Percentiles rank a stretch among this genome's conserved stretches.
Evolutionary conservation across 2,329 filamentous ascomycete genomes (phyloP).

Genomic region (Sporothrix humicola): DNA sequence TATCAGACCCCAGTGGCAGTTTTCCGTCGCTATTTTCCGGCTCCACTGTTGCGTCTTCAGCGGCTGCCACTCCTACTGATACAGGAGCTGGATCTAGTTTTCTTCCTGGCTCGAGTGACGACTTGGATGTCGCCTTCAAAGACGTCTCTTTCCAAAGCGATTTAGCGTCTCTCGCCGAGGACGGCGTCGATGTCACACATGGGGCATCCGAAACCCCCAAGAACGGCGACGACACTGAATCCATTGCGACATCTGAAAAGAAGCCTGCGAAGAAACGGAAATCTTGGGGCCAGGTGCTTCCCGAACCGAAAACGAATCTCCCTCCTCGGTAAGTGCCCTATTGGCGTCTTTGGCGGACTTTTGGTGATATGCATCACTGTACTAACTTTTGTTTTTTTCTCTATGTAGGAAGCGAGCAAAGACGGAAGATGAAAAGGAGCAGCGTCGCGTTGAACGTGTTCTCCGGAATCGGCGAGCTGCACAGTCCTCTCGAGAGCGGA

Average conservation of each 20-base stretch:
- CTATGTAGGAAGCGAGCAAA: slow-evolving; percentile 84
- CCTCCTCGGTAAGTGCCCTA: slow-evolving; percentile 72
- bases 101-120: neutral
- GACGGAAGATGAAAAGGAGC: slow-evolving; percentile 98
- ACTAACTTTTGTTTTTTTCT: neutral
- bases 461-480: slow-evolving; percentile 94
- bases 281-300: slow-evolving; percentile 97
- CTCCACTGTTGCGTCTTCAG: slow-evolving; percentile 57
- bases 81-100: neutral
- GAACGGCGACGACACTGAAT: slow-evolving; percentile 34
- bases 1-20: slow-evolving; percentile 51
- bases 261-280: slow-evolving; percentile 91
- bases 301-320: slow-evolving; percentile 94
- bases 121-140: neutral
- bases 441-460: slow-evolving; percentile 94
- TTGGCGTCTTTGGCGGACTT: neutral
- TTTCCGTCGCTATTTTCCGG: slow-evolving; percentile 45
- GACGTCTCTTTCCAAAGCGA: neutral
- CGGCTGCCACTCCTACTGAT: slow-evolving; percentile 35
- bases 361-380: neutral
- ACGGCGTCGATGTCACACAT: neutral
- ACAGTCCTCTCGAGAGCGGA: slow-evolving; percentile 94
- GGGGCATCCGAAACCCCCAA: neutral
- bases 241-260: slow-evolving; percentile 56
- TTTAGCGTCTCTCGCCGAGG: slow-evolving; percentile 24